Conservation (phyloP, 345 rosid genomes). For the Sonneratia alba region DNA sequence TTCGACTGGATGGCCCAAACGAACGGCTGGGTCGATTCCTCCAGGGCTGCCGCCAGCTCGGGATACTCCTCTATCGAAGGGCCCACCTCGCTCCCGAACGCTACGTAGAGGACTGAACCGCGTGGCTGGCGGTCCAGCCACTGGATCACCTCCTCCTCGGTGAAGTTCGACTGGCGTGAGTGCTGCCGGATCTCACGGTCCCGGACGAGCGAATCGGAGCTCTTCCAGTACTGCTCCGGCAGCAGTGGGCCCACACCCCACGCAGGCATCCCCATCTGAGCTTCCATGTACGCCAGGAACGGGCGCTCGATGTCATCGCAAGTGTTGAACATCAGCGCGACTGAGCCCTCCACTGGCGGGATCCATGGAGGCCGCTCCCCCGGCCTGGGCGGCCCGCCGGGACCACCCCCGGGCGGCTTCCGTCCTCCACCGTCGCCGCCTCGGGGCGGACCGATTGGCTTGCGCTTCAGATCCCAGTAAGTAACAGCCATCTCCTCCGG, state of each 20-base stretch:
- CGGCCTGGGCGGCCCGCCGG: conserved; percentile 19
- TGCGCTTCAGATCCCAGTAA: conserved; percentile 15
- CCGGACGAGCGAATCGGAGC: conserved; percentile 13
- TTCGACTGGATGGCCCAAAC: background rate
- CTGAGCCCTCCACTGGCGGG: conserved; percentile 9
- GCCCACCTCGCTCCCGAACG: conserved; percentile 13
- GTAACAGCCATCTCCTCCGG: conserved; percentile 25
- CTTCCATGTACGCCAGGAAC: conserved; percentile 13
- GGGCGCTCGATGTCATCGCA: conserved; percentile 22
- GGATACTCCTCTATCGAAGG: conserved; percentile 8
- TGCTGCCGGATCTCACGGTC: conserved; percentile 6
- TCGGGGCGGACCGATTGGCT: conserved; percentile 12
- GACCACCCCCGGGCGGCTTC: background rate
- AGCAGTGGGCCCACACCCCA: conserved; percentile 31
- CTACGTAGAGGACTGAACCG: conserved; percentile 14
- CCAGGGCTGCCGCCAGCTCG: conserved; percentile 2
- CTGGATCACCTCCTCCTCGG: conserved; percentile 14
- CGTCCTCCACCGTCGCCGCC: background rate
- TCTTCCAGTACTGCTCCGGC: conserved; percentile 22
- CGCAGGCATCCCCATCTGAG: conserved; percentile 17
- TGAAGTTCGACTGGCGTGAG: background rate
- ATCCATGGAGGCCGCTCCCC: conserved; percentile 30
- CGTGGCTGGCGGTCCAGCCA: conserved; percentile 13
- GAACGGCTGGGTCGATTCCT: background rate
- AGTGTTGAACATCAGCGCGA: conserved; percentile 17